Percentiles rank a stretch among this genome's conserved stretches.
These are phyloP conservation scores for Melastoma candidum DNA, from an alignment of 441 rosid species.

Conservation along the genomic window DNA sequence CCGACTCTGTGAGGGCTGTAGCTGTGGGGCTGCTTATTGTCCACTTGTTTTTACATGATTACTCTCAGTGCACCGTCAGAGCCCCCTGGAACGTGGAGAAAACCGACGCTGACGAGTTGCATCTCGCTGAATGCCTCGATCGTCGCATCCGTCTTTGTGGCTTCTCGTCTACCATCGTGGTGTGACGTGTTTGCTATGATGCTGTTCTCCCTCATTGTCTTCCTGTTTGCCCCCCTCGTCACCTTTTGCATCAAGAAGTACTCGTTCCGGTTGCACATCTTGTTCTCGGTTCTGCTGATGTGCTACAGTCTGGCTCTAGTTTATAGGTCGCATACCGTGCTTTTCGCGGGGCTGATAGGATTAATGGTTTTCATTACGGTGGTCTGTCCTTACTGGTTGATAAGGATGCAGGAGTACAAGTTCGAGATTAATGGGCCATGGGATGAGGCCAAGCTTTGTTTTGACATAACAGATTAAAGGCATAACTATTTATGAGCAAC, in stretches of 20 bases:
- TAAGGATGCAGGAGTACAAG: conserved; percentile 73
- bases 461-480: conserved; percentile 54
- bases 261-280: conserved; percentile 49
- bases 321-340: conserved; percentile 35
- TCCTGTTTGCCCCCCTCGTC: conserved; percentile 72
- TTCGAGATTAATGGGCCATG: conserved; percentile 94
- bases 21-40: conserved; percentile 50
- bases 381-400: conserved; percentile 77
- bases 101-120: conserved; percentile 56
- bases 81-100: conserved; percentile 51
- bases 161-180: conserved; percentile 72
- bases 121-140: conserved; percentile 73
- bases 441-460: conserved; percentile 91
- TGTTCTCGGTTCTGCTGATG: conserved; percentile 49
- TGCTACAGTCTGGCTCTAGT: conserved; percentile 43
- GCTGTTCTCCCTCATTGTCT: conserved; percentile 73
- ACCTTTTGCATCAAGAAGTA: conserved; percentile 61
- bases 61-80: conserved; percentile 54
- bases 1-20: conserved; percentile 74
- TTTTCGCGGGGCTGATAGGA: conserved; percentile 40
- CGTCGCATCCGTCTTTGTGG: conserved; percentile 70
- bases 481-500: background rate
- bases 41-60: conserved; percentile 84
- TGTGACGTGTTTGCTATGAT: conserved; percentile 62
- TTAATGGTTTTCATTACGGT: conserved; percentile 52